These are phyloP conservation scores for Aegle marmelos DNA, from an alignment of 345 rosid genomes.

Conservation along the genomic window DNA sequence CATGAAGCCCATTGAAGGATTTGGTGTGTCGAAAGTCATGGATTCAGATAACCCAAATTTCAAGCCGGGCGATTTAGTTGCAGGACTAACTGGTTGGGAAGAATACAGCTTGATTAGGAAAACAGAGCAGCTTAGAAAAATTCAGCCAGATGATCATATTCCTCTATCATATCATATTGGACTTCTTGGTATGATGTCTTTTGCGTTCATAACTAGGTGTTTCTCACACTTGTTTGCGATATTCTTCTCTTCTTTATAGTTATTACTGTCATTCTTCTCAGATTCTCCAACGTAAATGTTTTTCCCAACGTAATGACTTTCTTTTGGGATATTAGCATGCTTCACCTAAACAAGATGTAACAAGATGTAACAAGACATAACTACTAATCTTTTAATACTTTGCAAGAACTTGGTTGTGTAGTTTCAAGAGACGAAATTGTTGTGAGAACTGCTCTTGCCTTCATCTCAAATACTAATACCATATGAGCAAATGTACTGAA, in stretches of 20 bases:
- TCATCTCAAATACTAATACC: background rate
- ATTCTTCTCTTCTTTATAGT: background rate
- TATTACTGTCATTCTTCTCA: background rate
- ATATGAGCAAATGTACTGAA: background rate
- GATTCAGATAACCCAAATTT: conserved; percentile 56
- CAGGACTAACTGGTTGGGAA: conserved; percentile 75
- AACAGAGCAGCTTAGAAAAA: conserved; percentile 43
- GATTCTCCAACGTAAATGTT: background rate
- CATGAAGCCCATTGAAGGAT: conserved; percentile 62
- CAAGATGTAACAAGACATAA: background rate
- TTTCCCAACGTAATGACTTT: background rate
- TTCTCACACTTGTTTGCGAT: background rate
- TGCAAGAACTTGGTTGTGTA: background rate
- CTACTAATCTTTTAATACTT: background rate
- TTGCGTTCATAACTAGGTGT: background rate
- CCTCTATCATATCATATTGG: conserved; percentile 73
- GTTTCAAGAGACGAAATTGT: background rate
- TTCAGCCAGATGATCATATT: conserved; percentile 37
- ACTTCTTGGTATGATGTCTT: conserved; percentile 54
- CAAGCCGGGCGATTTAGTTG: conserved; percentile 54
- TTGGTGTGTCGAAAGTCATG: conserved; percentile 64
- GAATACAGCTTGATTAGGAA: conserved; percentile 56
- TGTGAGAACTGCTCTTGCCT: background rate
- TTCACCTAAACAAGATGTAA: background rate
- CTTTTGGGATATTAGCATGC: background rate